Base-by-base conservation (phyloP, 2,329 filamentous ascomycete genomes). In the Botrytis paeoniae region DNA sequence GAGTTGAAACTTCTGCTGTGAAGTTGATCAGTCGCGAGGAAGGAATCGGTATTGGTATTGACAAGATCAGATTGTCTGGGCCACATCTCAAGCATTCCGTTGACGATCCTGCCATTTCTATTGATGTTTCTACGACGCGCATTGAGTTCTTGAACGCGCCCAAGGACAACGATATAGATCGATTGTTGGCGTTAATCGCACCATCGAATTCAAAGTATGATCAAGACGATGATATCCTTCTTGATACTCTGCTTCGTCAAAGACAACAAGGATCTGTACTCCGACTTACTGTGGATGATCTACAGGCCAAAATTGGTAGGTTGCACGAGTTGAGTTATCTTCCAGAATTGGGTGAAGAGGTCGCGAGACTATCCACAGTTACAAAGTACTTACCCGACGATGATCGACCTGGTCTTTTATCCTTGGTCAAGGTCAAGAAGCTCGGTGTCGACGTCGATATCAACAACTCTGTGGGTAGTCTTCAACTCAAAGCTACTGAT, bases 351-450 rank as follows among this genome's bases (percentile, higher is more conserved):
- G 91, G 88, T 0, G 91, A 93, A 75, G 96, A 99, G 78, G 81
- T 98, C 66, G 87, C 91, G 9, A 93, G 92, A 76, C 85, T 99
- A 8, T 93, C 94, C 0, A 95, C 91, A 0, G 94, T 99, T 39
- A 89, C 95, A 10, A 98, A 98, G 80, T 98, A 98, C 80, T 86
- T 99, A 3, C 95, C 96, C 0, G 95, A 99, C 78, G 96, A 99
- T 81, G 95, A 99, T 78, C 89, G 95, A 2, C 96, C 96, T 3
- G 96, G 96, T 0, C 85, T 98, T 32, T 85, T 99, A 54, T 94
- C 91, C 0, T 85, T 99, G 54, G 85, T 87, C 0, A 85, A 89
- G 43, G 81, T 98, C 70, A 88, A 89, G 70, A 88, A 89, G 29
- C 78, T 93, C 10, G 86, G 91, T 41, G 82, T 88, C 14, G 84